Base-by-base conservation (phyloP, 352 stramenopile genomes). In the Phytophthora tentaculata region DNA sequence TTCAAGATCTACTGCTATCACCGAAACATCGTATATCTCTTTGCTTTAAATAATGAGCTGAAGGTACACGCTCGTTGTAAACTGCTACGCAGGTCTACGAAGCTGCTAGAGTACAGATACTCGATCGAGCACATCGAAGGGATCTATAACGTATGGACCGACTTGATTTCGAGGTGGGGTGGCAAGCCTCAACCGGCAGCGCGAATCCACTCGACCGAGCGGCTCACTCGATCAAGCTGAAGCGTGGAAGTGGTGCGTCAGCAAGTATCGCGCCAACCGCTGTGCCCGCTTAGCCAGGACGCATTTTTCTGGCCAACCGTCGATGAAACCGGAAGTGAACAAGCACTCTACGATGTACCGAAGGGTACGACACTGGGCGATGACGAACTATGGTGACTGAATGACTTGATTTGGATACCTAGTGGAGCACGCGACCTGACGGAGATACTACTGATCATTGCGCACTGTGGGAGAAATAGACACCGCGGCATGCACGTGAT, bases 401-500 rank as follows among this genome's bases (percentile, higher is more conserved):
- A 50, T 26, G 44, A 35, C 7, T 10, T 13, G 12, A 52, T 56
- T 10, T 68, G 61, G 61, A 62, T 68, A 37, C 52, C 43, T 35
- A 16, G 9, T 3, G 29, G 20, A 19, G 51, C 26, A 14, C 4
- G 0, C 0, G 23, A 35, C 0, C 20, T 62, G 0, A 37, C 23
- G 0, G 41, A 53, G 5, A 22, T 43, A 19, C 44, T 62, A 2
- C 9, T 68, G 1, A 26, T 68, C 22, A 37, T 68, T 26, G 51
- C 61, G 10, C 61, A 62, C n/a, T 57, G 52, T 52, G 52, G 61
- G 2, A 5, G 41, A 0, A 61, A 53, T 37, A 52, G 43, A 26
- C 43, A 68, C 19, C 61, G 61, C 22, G 44, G 51, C 32, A 52
- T 62, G 13, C 20, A 62, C 7, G 61, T 62, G 14, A 68, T 68